Evolutionary conservation across 1,284 basidiomycete genomes (phyloP), one percentile per base, ranked within the genome.

Genomic region (Macrocystidia cucumis): DNA sequence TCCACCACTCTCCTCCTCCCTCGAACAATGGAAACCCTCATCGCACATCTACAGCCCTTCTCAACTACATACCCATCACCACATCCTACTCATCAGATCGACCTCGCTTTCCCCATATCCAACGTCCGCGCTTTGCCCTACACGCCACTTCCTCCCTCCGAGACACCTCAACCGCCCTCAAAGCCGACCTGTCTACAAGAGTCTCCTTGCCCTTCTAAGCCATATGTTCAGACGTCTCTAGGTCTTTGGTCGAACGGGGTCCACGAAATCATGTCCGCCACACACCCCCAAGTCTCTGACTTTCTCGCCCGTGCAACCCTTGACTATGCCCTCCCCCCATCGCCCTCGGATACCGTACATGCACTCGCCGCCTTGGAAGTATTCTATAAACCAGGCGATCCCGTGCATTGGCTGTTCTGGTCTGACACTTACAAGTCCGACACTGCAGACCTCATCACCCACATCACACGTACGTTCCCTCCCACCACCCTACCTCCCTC

Each of bases 371-470:
- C 68, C 5, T 56, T 72, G 29, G 56, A 60, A 9, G 59, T 68
- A 19, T 59, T 66, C 31, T 56, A 63, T 36, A 48, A 53, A 17
- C 60, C 60, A 11, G 47, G 52, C 12, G 56, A 66, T 47, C 57
- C 57, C 7, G 60, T 56, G 5, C 66, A 69, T 44, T 65, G 64
- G 65, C 47, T 69, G 33, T 67, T 72, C 45, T 72, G 69, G 69
- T 54, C 52, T 34, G 53, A 56, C 36, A 54, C 55, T 22, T 55
- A 50, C 37, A 60, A 59, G 45, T 40, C 46, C 31, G 43, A 50
- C 32, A 65, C 60, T 7, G 63, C 61, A 13, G 52, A 50, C 22
- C 45, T 58, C 20, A 62, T 71, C 25, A 60, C 62, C 43, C 56
- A 55, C 33, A 58, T 67, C 35, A 52, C 61, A 25, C 48, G 68